Evolutionary conservation across 2,329 filamentous ascomycete species (phyloP), one percentile per base, ranked within the genome.

Genomic region (Fusarium annulatum): DNA sequence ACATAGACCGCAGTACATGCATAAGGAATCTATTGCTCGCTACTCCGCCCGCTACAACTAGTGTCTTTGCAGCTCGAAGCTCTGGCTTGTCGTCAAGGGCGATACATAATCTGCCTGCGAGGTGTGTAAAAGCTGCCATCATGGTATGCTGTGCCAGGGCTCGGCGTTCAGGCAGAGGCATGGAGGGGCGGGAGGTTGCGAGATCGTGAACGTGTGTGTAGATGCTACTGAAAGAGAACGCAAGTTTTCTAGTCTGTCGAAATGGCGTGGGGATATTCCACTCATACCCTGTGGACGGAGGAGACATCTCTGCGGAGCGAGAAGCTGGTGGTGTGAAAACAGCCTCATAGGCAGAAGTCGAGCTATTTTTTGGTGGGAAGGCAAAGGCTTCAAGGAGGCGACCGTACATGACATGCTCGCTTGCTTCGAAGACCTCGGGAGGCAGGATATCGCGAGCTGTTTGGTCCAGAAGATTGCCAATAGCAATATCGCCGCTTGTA

Each of bases 381-480:
- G 93, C 94, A 81, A 95, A 98, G 9, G 85, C 76, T 79, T 98
- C 96, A 23, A 99, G 88, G 23, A 92, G 82, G 34, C 90, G 90
- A 7, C 92, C 96, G 83, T 97, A 98, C 87, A 94, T 94, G 60
- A 94, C 91, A 75, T 89, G 88, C 46, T 85, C 86, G 42, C 86
- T 85, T 2, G 80, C 80, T 23, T 86, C 82, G 28, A 96, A 81
- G 7, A 91, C 72, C 0, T 86, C 81, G 0, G 83, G 33, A 0
- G 95, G 96, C 2, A 98, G 83, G 64, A 98, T 90, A 21, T 88
- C 86, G 52, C 96, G 90, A 12, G 94, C 95, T 64, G 91, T 88
- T 83, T 98, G 97, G 85, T 99, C 96, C 39, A 99, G 85, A 77
- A 93, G 90, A 82, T 97, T 94, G 55, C 96, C 96, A 66, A 98